Conservation (phyloP, 2,329 filamentous ascomycete species). For the Periglandula ipomoeae region DNA sequence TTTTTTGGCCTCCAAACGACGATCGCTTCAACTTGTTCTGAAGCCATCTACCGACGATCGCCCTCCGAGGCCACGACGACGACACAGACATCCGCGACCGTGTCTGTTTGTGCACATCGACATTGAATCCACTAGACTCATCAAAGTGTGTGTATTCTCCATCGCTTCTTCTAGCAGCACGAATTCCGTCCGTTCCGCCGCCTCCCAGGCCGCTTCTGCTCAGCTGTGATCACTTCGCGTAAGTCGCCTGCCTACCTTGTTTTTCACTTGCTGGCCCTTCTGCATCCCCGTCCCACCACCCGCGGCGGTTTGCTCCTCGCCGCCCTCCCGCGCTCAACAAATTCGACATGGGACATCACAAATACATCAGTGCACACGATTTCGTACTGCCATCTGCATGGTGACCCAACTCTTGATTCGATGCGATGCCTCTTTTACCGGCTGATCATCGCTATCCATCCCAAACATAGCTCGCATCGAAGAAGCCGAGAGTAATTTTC, state of each 20-base stretch:
- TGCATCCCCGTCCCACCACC: slow-evolving; percentile 1
- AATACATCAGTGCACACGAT: neutral
- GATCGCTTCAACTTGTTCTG: slow-evolving; percentile 8
- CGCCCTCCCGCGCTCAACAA: neutral
- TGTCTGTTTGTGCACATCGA: slow-evolving; percentile 4
- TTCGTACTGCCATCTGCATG: neutral
- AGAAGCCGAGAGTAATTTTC: neutral
- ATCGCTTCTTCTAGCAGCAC: slow-evolving; percentile 2
- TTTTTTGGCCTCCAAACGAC: neutral
- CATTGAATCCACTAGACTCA: neutral
- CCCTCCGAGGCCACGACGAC: slow-evolving; percentile 25
- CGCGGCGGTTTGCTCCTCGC: neutral
- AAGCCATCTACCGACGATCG: slow-evolving; percentile 16
- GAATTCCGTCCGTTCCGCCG: slow-evolving; percentile 11
- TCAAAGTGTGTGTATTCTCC: neutral
- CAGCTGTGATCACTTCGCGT: slow-evolving; percentile 29
- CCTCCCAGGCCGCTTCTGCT: slow-evolving; percentile 9
- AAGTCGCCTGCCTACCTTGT: slow-evolving; percentile 4
- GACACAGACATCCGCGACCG: slow-evolving; percentile 12
- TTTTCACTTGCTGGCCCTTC: neutral
- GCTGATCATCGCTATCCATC: neutral
- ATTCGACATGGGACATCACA: too few species aligned
- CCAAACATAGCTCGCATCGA: neutral
- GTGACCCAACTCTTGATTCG: neutral
- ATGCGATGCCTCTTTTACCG: neutral